Evolutionary conservation across 2,329 filamentous ascomycete genomes (phyloP).

Genomic region (Arthrobotrys conoides): DNA sequence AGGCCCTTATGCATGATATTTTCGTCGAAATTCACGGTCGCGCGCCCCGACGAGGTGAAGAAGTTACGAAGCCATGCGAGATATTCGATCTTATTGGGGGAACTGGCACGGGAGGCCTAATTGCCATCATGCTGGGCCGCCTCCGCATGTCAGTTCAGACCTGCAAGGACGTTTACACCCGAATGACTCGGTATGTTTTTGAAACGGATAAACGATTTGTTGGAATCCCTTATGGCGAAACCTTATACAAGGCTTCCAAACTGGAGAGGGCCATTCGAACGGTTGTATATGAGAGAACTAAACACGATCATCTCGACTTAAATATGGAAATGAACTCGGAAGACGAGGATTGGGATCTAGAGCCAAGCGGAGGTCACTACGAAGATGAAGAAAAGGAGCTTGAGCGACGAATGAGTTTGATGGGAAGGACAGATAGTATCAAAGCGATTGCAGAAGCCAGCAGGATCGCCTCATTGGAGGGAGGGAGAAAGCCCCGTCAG

Average conservation of each 20-base stretch:
- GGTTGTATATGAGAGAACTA: conserved; percentile 78
- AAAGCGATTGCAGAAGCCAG: conserved; percentile 57
- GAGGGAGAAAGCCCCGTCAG: conserved; percentile 18
- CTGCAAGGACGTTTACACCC: conserved; percentile 96
- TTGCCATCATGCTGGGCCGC: conserved; percentile 95
- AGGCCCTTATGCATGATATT: conserved; percentile 96
- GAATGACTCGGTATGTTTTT: conserved; percentile 93
- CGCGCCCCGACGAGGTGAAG: conserved; percentile 83
- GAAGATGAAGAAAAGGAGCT: conserved; percentile 58
- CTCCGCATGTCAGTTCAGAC: conserved; percentile 93
- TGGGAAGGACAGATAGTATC: conserved; percentile 58
- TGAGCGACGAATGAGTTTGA: conserved; percentile 54
- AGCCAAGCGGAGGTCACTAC: conserved; percentile 55
- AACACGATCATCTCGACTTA: conserved; percentile 51
- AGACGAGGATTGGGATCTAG: conserved; percentile 60
- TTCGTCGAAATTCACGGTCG: conserved; percentile 88
- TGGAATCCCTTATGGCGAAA: conserved; percentile 89
- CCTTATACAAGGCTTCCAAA: conserved; percentile 95
- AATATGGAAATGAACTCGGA: conserved; percentile 54
- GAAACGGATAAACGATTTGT: conserved; percentile 98
- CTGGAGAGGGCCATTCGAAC: conserved; percentile 93
- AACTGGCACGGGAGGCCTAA: conserved; percentile 93
- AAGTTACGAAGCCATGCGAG: conserved; percentile 97
- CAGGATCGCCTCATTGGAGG: conserved; percentile 27
- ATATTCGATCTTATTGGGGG: conserved; percentile 98